A percentile compares a stretch with the other conserved stretches of the same genome.
Conservation (phyloP, 2,329 filamentous ascomycete genomes). For the Aspergillus quadricinctus region DNA sequence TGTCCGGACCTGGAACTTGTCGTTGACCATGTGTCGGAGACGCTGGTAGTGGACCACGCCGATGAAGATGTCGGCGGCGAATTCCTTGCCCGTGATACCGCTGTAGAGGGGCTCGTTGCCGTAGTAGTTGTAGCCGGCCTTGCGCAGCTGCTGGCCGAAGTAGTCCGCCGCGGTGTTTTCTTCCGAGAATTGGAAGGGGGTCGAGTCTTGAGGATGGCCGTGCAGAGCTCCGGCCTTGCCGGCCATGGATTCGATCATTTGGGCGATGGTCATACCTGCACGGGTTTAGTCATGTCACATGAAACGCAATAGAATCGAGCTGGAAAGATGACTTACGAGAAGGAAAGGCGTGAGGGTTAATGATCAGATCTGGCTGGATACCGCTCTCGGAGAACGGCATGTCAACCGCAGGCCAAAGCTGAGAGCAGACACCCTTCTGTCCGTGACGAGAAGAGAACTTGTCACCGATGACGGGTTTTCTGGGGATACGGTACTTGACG, state of each 20-base stretch:
- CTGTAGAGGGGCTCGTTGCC: conserved; percentile 99
- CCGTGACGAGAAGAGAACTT: conserved; percentile 99
- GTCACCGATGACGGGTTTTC: conserved; percentile 90
- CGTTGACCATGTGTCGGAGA: conserved; percentile 98
- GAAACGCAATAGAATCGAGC: not conserved
- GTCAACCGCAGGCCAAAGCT: conserved; percentile 89
- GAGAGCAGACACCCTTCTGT: conserved; percentile 94
- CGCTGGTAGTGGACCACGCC: conserved; percentile 98
- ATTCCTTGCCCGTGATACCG: conserved; percentile 90
- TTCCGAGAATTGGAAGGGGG: conserved; percentile 92
- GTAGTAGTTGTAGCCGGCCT: conserved; percentile 96
- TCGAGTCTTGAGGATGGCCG: conserved; percentile 91
- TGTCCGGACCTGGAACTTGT: conserved; percentile 97
- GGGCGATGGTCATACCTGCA: conserved; percentile 86
- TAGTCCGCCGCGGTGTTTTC: conserved; percentile 87
- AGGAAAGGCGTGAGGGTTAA: conserved; percentile 98
- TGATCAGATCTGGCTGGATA: conserved; percentile 96
- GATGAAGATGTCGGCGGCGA: conserved; percentile 92
- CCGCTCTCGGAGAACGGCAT: conserved; percentile 97
- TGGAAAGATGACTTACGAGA: conserved; percentile 56
- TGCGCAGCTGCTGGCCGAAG: conserved; percentile 92
- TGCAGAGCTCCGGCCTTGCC: conserved; percentile 93
- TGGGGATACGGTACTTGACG: conserved; percentile 87
- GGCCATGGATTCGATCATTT: conserved; percentile 96
- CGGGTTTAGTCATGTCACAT: conserved; percentile 3